Evolutionary conservation across 1,284 basidiomycete genomes (phyloP).

Genomic region (Neolentinus lepideus): DNA sequence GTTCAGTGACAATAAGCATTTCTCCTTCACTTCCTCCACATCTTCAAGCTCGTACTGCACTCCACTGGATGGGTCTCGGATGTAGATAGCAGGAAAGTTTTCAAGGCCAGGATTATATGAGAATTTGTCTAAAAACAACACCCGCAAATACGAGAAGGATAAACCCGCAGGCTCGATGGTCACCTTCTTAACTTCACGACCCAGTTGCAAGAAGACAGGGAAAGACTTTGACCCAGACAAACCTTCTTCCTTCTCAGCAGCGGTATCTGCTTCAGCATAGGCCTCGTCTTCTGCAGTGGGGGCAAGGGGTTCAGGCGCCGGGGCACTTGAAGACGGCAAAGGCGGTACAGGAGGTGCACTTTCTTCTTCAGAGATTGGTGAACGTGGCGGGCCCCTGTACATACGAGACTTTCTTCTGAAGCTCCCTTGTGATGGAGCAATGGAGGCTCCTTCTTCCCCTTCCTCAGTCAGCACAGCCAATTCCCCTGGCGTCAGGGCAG

Average conservation of each 20-base stretch:
- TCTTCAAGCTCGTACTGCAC: slow-evolving; percentile 97
- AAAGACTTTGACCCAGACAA: slow-evolving; percentile 23
- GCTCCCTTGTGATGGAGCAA: slow-evolving; percentile 19
- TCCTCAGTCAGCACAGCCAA: slow-evolving; percentile 64
- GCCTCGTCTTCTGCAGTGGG: not conserved
- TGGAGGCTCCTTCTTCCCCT: slow-evolving; percentile 35
- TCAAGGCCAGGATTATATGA: slow-evolving; percentile 90
- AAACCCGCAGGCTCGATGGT: slow-evolving; percentile 57
- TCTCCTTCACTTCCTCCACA: slow-evolving; percentile 87
- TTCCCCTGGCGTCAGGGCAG: slow-evolving; percentile 54
- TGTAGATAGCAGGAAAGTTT: slow-evolving; percentile 94
- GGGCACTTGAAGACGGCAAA: slow-evolving; percentile 27
- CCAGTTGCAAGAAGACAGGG: slow-evolving; percentile 85
- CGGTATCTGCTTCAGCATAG: not conserved
- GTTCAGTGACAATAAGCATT: slow-evolving; percentile 84
- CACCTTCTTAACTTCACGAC: slow-evolving; percentile 88
- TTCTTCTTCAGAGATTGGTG: slow-evolving; percentile 30
- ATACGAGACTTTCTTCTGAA: slow-evolving; percentile 12
- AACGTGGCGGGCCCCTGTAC: slow-evolving; percentile 18
- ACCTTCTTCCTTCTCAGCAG: slow-evolving; percentile 2
- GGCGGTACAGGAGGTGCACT: slow-evolving; percentile 42
- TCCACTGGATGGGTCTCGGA: slow-evolving; percentile 85
- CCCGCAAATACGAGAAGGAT: slow-evolving; percentile 67
- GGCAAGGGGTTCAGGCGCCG: slow-evolving; percentile 24
- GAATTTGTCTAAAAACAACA: slow-evolving; percentile 94